phyloP scores from a whole-genome alignment of 139 green algal genomes.

The Pseudopediastrum boryanum region DNA sequence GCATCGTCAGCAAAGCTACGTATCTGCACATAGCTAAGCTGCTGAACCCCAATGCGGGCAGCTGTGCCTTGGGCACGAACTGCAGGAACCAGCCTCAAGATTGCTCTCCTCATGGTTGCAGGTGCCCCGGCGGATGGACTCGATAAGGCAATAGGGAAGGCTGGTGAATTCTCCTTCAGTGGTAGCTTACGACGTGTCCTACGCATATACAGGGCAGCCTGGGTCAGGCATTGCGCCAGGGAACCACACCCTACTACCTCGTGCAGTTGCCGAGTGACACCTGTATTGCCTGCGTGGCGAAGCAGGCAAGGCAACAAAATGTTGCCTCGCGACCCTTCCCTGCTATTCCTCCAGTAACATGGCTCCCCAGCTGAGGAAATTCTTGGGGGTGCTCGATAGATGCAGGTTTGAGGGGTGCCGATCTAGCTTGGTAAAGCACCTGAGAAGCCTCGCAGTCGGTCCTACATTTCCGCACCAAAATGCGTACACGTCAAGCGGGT shows the following conservation, averaged over 20 bases:
- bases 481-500: neutral
- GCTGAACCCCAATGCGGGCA: neutral
- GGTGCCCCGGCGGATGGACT: neutral
- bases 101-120: conserved; percentile 17
- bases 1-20: conserved; percentile 25
- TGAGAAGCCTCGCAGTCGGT: neutral
- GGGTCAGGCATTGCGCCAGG: neutral
- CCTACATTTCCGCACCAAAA: neutral
- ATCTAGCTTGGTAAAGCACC: neutral
- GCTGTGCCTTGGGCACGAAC: conserved; percentile 13
- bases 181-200: neutral
- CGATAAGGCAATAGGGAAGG: neutral
- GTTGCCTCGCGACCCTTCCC: too few relatives aligned
- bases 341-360: too few relatives aligned
- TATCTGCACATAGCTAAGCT: neutral
- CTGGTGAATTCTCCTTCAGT: neutral
- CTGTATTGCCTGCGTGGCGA: neutral
- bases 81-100: conserved; percentile 23
- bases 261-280: neutral
- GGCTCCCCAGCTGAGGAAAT: neutral
- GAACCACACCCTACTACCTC: neutral
- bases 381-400: neutral
- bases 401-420: neutral
- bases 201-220: neutral
- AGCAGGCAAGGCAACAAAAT: too few relatives aligned